phyloP scores from a whole-genome alignment of 2,329 filamentous ascomycete genomes.

The Byssoonygena ceratinophila region DNA sequence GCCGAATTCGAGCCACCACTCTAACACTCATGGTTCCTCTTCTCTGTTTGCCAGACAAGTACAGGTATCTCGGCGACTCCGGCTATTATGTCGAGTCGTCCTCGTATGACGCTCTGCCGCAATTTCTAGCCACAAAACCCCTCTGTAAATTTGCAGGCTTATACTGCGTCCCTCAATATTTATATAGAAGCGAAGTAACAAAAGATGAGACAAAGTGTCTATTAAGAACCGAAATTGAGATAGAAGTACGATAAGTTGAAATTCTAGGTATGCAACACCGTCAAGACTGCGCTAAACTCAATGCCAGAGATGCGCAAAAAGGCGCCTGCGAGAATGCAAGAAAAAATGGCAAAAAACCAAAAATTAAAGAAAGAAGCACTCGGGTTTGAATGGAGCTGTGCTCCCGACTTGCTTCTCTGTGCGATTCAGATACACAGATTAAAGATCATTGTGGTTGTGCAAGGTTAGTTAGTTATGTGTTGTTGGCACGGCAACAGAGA shows the following conservation, averaged over 20 bases:
- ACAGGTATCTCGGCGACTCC: neutral
- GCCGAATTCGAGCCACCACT: conserved; percentile 83
- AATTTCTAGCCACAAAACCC: too few species aligned
- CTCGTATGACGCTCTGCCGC: too few species aligned
- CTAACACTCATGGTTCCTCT: conserved; percentile 46
- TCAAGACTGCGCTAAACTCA: neutral
- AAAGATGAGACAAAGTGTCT: neutral
- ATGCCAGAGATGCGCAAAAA: neutral
- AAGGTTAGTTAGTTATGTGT: too few species aligned
- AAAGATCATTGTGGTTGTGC: too few species aligned
- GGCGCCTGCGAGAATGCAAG: neutral
- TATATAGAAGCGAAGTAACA: too few species aligned
- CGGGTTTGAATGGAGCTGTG: neutral
- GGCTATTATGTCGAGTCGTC: neutral
- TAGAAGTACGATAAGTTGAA: too few species aligned
- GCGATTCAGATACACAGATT: neutral
- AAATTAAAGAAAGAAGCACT: neutral
- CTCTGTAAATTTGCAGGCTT: too few species aligned
- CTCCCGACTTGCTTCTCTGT: too few species aligned
- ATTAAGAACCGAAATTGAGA: too few species aligned
- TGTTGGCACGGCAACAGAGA: neutral
- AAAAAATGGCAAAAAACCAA: neutral
- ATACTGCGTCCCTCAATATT: too few species aligned
- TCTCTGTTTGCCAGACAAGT: neutral
- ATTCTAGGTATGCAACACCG: conserved; percentile 15